A percentile compares a stretch with the other conserved stretches of the same genome.
These are phyloP conservation scores for Sonneratia caseolaris DNA, from an alignment of 345 rosid genomes.

Conservation along the genomic window DNA sequence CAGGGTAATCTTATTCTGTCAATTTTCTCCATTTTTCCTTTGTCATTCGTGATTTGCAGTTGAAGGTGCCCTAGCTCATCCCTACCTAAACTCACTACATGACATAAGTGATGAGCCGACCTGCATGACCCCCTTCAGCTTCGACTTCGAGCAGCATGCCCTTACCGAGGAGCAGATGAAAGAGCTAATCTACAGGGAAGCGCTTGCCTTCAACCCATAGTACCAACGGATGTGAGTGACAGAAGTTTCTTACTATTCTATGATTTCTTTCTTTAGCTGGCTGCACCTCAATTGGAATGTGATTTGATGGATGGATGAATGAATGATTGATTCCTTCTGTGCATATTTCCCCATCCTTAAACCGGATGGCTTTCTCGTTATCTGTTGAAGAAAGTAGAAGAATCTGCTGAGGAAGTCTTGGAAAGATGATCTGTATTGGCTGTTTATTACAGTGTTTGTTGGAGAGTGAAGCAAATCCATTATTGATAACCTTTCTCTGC, in stretches of 20 bases:
- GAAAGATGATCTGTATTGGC: neutral
- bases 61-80: slow-evolving; percentile 80
- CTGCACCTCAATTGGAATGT: neutral
- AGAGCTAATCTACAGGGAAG: slow-evolving; percentile 75
- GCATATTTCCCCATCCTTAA: neutral
- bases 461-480: no score
- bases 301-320: neutral
- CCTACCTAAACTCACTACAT: slow-evolving; percentile 50
- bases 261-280: neutral
- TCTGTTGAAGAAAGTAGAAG: neutral
- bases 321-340: neutral
- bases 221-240: slow-evolving; percentile 23
- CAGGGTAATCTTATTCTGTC: no score
- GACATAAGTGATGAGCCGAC: slow-evolving; percentile 71
- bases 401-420: neutral
- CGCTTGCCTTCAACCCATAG: slow-evolving; percentile 74
- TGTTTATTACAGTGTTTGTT: neutral
- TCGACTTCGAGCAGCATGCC: slow-evolving; percentile 64
- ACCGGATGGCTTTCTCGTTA: neutral
- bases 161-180: slow-evolving; percentile 65
- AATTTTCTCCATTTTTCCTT: neutral
- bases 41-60: slow-evolving; percentile 27
- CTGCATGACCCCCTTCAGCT: slow-evolving; percentile 59
- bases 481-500: no score
- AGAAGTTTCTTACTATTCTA: neutral